Evolutionary conservation across 768 basidiomycete genomes (phyloP).

Genomic region (Cubamyces lactineus): DNA sequence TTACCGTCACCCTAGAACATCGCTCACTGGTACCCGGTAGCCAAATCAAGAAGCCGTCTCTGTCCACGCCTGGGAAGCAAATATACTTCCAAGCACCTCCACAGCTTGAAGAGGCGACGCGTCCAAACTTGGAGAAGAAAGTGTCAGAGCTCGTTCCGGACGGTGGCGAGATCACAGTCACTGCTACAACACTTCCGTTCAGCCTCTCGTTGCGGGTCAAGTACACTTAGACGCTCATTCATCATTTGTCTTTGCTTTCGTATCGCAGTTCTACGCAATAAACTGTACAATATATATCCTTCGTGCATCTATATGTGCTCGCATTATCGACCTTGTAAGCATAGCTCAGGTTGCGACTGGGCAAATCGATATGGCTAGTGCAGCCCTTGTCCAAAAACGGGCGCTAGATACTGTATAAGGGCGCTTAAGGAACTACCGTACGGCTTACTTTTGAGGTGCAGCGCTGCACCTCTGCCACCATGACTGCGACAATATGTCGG

Average conservation of each 20-base stretch:
- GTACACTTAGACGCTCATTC: constrained; percentile 44
- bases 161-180: constrained; percentile 84
- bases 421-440: no score
- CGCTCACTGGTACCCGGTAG: constrained; percentile 43
- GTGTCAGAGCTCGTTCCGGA: constrained; percentile 78
- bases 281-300: constrained; percentile 2
- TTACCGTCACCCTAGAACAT: neutral
- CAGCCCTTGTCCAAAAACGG: no score
- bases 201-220: constrained; percentile 69
- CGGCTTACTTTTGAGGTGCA: no score
- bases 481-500: constrained; percentile 9
- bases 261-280: neutral
- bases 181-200: constrained; percentile 89
- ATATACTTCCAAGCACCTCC: constrained; percentile 96
- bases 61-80: constrained; percentile 74
- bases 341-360: neutral
- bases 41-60: constrained; percentile 95
- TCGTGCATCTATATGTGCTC: no score
- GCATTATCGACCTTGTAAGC: neutral
- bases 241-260: constrained; percentile 11
- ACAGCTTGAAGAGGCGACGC: constrained; percentile 84
- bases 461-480: constrained; percentile 2
- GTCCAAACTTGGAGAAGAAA: constrained; percentile 88
- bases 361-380: no score
- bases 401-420: no score